phyloP scores from a whole-genome alignment of 140 eudicot genomes.

The Ambrosia hybrid region DNA sequence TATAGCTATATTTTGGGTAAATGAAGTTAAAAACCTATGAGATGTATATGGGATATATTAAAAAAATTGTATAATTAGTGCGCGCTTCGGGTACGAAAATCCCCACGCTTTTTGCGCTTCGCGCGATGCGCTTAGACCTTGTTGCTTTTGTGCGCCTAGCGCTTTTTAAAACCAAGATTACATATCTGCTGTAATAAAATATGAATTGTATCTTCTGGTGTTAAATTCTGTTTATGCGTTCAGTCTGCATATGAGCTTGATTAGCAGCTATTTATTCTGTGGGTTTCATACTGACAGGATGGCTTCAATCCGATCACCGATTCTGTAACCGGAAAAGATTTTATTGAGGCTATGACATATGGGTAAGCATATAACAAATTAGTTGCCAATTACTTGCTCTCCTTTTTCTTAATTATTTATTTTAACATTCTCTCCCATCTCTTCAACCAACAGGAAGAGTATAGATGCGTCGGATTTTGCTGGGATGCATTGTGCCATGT shows the following conservation, averaged over 20 bases:
- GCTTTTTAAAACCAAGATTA: no score
- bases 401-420: not conserved
- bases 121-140: no score
- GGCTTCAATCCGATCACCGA: conserved; percentile 73
- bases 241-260: not conserved
- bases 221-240: not conserved
- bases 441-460: conserved; percentile 43
- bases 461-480: conserved; percentile 70
- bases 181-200: no score
- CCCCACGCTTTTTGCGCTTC: no score
- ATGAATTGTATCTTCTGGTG: no score
- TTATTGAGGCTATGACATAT: conserved; percentile 74
- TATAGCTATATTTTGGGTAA: no score
- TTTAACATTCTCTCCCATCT: not conserved
- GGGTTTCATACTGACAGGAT: conserved; percentile 63
- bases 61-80: no score
- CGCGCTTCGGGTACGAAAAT: no score
- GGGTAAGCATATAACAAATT: conserved; percentile 50
- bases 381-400: conserved; percentile 9
- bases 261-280: conserved; percentile 6
- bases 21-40: no score
- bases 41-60: no score
- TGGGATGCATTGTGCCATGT: conserved; percentile 75
- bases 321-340: conserved; percentile 54
- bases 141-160: no score